A percentile compares a stretch with the other conserved stretches of the same genome.
phyloP scores from a whole-genome alignment of 2,329 filamentous ascomycete species.

The Cryphonectria japonica region DNA sequence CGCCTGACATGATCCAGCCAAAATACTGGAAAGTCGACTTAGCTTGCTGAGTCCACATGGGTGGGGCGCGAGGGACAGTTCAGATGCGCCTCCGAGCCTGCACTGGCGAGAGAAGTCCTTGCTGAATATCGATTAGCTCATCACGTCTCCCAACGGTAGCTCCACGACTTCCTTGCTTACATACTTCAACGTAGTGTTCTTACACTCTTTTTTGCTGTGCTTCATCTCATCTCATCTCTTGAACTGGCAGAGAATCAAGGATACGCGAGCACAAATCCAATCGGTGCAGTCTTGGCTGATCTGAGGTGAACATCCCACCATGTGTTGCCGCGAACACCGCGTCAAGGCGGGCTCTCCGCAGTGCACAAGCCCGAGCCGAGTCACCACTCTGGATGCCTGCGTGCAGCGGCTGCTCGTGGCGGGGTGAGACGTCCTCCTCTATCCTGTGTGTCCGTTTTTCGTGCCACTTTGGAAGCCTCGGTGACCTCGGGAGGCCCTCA shows the following conservation, averaged over 20 bases:
- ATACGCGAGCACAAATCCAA: not conserved
- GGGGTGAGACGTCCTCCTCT: not conserved
- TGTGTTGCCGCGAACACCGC: not conserved
- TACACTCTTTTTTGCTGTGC: not conserved
- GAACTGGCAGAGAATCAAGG: not conserved
- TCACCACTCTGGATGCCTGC: not conserved
- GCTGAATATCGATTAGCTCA: not conserved
- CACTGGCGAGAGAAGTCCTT: not conserved
- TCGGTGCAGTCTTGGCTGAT: not conserved
- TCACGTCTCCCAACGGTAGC: not conserved
- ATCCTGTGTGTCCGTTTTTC: not conserved
- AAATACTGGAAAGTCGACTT: not conserved
- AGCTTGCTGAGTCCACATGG: not conserved
- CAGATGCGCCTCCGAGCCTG: not conserved
- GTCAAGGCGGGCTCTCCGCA: not conserved
- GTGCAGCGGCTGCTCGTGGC: not conserved
- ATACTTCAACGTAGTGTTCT: not conserved
- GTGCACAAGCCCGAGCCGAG: not conserved
- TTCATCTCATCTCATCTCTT: not conserved
- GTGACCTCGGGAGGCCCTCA: not conserved
- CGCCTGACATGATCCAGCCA: not conserved
- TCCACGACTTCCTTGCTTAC: not conserved
- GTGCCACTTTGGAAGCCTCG: not conserved
- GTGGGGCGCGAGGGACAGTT: not conserved
- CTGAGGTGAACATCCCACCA: not conserved